Evolutionary conservation across 352 stramenopile species (phyloP).

Genomic region (Halophytophthora polymorphica): DNA sequence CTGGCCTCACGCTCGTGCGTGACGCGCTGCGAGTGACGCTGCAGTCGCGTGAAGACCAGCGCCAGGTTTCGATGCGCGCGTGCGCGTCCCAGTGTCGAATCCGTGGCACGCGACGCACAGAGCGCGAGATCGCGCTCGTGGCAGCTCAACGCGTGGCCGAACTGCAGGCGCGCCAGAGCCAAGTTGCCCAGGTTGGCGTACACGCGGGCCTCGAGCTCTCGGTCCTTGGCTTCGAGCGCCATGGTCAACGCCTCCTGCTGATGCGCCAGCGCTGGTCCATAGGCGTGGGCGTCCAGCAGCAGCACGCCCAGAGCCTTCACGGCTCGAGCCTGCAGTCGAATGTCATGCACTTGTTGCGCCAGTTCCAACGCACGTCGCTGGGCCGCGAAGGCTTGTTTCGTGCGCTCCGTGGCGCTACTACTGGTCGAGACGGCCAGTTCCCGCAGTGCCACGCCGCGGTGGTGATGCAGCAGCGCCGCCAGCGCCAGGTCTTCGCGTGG

Average conservation of each 20-base stretch:
- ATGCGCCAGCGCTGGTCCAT: constrained; percentile 40
- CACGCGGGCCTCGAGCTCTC: constrained; percentile 67
- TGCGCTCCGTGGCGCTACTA: constrained; percentile 7
- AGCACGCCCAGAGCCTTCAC: constrained; percentile 68
- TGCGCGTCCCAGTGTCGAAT: constrained; percentile 49
- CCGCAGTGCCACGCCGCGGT: constrained; percentile 64
- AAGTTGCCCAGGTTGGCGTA: constrained; percentile 82
- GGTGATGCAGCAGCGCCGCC: constrained; percentile 52
- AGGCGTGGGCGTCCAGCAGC: constrained; percentile 44
- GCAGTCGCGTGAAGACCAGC: constrained; percentile 57
- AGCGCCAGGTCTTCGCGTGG: constrained; percentile 18
- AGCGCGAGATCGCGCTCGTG: constrained; percentile 59
- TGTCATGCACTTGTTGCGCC: constrained; percentile 35
- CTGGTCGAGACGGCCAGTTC: constrained; percentile 37
- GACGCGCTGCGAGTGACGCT: constrained; percentile 33
- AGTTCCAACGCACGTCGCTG: constrained; percentile 53
- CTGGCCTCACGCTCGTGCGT: constrained; percentile 38
- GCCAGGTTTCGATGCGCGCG: constrained; percentile 71
- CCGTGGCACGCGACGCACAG: constrained; percentile 24
- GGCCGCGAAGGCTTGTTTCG: constrained; percentile 23
- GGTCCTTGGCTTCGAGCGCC: constrained; percentile 41
- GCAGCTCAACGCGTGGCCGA: constrained; percentile 54
- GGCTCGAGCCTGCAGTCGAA: constrained; percentile 43
- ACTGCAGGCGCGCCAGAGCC: constrained; percentile 43
- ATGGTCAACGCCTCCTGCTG: constrained; percentile 64